Percentiles rank a stretch among this genome's conserved stretches.
Evolutionary conservation across 495 filamentous ascomycete genomes (phyloP).

Genomic region (Podospora tetraspora): DNA sequence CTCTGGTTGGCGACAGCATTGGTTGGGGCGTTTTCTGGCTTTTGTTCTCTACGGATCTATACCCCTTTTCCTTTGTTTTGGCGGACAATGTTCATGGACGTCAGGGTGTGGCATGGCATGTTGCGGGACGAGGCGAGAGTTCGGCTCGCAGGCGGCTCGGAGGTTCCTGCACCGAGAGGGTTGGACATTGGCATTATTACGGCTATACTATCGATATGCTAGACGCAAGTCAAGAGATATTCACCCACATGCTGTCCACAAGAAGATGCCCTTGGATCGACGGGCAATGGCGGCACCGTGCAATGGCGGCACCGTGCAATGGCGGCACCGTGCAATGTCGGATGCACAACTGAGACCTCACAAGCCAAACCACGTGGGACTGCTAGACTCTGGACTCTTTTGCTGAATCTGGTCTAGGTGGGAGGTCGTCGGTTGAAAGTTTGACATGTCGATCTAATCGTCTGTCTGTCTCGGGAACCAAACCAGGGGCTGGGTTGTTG

Average conservation of each 20-base stretch:
- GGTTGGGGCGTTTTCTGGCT: neutral
- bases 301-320: neutral
- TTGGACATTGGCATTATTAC: neutral
- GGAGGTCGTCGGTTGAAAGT: neutral
- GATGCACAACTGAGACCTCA: neutral
- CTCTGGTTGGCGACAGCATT: neutral
- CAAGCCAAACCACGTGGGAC: too few species aligned
- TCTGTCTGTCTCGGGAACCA: neutral
- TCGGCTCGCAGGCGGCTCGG: neutral
- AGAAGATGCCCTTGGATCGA: neutral
- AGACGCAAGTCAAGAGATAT: slow-evolving; percentile 11
- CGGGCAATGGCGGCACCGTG: neutral
- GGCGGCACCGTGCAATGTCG: neutral
- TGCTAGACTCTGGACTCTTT: too few species aligned
- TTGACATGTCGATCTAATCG: neutral
- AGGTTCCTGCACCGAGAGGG: neutral
- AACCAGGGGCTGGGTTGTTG: too few species aligned
- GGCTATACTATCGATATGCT: slow-evolving; percentile 2
- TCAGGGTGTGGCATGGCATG: neutral
- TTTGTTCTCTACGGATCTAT: neutral
- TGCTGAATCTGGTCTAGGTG: neutral
- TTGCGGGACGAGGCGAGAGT: neutral
- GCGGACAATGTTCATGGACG: neutral
- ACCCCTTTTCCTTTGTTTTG: neutral
- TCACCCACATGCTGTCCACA: neutral